Evolutionary conservation across 2,329 filamentous ascomycete genomes (phyloP), one percentile per base, ranked within the genome.

Genomic region (Clarireedia homoeocarpa): DNA sequence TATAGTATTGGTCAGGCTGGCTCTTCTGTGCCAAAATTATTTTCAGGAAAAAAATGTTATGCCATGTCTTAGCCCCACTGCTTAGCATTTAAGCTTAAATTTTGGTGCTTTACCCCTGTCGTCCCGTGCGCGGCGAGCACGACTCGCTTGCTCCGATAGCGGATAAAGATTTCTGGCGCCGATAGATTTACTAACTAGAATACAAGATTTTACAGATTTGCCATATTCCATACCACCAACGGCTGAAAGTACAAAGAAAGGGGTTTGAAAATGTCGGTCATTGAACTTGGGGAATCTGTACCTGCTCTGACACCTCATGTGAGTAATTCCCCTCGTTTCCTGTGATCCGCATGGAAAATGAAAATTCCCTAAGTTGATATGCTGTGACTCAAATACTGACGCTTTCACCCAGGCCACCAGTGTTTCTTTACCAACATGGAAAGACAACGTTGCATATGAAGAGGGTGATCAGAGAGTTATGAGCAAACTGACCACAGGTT

Each of bases 361-460:
- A 27, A 15, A 36, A 45, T 17, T 5, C 9, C 20, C n/a, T 44
- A 5, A 6, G 6, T 23, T 23, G n/a, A 44, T 24, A 44, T 39
- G 7, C 12, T 56, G 20, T 57, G 53, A 61, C 44, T 58, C 59
- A 59, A 24, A n/a, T 17, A 24, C 26, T 45, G 26, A 46, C 10
- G 39, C 6, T 47, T 39, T 23, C 48, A 55, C 24, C 23, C 27
- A 96, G 91, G 94, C 92, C 62, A 89, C 97, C 62, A 97, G 92
- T 71, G 92, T 97, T 44, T 97, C 94, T 15, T 76, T 99, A 26
- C 94, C 94, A 40, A 95, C 91, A 73, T 99, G 94, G 94, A 80
- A 79, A 62, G 79, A 91, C 62, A 97, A 95, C 66, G 78, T 99
- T 40, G 92, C 84, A 42, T 99, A 99, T 68, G 94, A 99, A 71